Percentiles rank a stretch among this genome's conserved stretches.
Evolutionary conservation across 2,329 filamentous ascomycete species (phyloP).

Genomic region (Huntiella savannae): DNA sequence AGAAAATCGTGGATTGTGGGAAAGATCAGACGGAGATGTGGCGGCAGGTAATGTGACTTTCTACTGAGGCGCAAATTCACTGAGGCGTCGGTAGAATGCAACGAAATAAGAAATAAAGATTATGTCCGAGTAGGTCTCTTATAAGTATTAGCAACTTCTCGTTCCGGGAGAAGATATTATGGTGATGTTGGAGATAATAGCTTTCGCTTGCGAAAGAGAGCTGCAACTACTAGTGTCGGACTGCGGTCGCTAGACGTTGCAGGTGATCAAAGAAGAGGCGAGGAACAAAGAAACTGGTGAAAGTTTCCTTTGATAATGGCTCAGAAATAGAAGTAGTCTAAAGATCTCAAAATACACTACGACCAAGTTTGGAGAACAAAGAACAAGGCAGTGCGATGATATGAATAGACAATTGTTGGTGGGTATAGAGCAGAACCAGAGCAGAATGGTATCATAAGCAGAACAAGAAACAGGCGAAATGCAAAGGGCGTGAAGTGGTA

Average conservation of each 20-base stretch:
- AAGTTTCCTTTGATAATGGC: too few relatives aligned
- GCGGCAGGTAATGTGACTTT: neutral
- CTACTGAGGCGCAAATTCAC: neutral
- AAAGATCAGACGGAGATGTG: neutral
- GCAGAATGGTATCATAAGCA: neutral
- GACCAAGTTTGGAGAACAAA: conserved; percentile 1
- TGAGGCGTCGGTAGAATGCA: neutral
- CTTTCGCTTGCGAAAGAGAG: conserved; percentile 1
- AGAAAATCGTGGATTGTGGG: conserved; percentile 1
- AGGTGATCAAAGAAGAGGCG: conserved; percentile 1
- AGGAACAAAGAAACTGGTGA: conserved; percentile 6
- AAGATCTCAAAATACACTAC: too few relatives aligned
- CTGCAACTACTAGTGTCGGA: neutral
- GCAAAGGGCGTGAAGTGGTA: neutral
- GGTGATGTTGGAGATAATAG: neutral
- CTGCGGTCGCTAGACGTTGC: conserved; percentile 1
- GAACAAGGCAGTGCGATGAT: neutral
- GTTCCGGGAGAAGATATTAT: conserved; percentile 3
- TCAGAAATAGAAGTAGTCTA: too few relatives aligned
- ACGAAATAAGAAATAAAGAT: conserved; percentile 1
- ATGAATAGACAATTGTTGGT: neutral
- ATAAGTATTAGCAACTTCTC: neutral
- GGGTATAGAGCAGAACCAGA: neutral
- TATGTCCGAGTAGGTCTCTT: conserved; percentile 1
- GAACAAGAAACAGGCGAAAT: neutral